Evolutionary conservation across 2,329 filamentous ascomycete genomes (phyloP).

Genomic region (Botrytis byssoidea): DNA sequence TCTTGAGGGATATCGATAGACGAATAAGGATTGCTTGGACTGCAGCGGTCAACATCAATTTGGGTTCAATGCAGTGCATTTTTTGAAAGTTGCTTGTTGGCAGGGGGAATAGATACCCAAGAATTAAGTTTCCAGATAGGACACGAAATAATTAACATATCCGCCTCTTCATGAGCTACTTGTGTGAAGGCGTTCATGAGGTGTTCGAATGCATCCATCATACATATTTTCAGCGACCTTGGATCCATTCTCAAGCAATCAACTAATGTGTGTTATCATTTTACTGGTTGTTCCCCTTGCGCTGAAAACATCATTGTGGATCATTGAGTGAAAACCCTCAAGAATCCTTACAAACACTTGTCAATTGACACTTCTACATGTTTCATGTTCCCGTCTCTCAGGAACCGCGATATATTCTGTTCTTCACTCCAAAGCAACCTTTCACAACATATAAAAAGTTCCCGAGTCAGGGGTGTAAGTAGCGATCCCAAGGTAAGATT

Average conservation of each 20-base stretch:
- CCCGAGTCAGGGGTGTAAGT: neutral
- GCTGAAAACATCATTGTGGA: conserved; percentile 12
- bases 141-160: neutral
- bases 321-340: neutral
- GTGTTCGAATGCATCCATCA: conserved; percentile 15
- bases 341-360: neutral
- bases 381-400: neutral
- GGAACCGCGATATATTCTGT: neutral
- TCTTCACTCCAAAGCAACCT: neutral
- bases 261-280: conserved; percentile 14
- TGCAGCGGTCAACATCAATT: neutral
- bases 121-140: neutral
- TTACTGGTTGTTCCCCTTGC: conserved; percentile 15
- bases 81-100: neutral
- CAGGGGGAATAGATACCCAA: neutral
- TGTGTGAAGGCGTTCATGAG: conserved; percentile 8
- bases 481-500: neutral
- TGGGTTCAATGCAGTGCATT: neutral
- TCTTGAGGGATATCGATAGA: neutral
- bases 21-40: neutral
- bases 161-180: neutral
- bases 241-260: conserved; percentile 2
- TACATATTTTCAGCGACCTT: conserved; percentile 11
- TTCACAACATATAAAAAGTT: neutral
- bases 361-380: neutral